phyloP scores from a whole-genome alignment of 164 flowering plant species.

The Kalanchoe fedtschenkoi region DNA sequence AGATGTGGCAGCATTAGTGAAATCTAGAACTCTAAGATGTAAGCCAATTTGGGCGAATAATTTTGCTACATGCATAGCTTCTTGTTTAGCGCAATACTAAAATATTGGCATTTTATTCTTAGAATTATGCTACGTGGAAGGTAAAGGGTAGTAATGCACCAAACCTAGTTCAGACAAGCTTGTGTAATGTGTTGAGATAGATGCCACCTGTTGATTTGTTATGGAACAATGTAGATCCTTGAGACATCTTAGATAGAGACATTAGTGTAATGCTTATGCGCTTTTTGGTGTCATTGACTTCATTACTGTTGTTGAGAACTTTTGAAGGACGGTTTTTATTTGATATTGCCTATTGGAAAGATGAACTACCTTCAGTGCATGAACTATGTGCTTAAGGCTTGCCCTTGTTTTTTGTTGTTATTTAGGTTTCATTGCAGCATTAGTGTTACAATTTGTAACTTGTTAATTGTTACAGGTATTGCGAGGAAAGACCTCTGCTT shows the following conservation, averaged over 20 bases:
- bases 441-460: not conserved
- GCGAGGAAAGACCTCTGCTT: slow-evolving; percentile 91
- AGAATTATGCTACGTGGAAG: too few species aligned
- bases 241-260: not conserved
- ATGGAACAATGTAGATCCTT: not conserved
- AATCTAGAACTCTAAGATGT: not conserved
- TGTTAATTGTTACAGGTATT: slow-evolving; percentile 50
- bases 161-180: too few species aligned
- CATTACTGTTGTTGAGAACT: too few species aligned
- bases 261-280: not conserved
- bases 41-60: not conserved
- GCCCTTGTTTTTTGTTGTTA: not conserved
- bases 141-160: too few species aligned
- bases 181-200: not conserved
- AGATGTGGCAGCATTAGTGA: not conserved
- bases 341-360: not conserved
- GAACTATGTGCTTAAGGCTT: not conserved
- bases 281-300: too few species aligned
- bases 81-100: too few species aligned
- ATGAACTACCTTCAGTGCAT: not conserved
- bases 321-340: too few species aligned
- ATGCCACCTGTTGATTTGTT: not conserved
- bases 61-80: too few species aligned
- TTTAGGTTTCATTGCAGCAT: not conserved
- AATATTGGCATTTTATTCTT: too few species aligned